Evolutionary conservation across 1,284 basidiomycete species (phyloP), one percentile per base, ranked within the genome.

Genomic region (Taiwanofungus camphoratus): DNA sequence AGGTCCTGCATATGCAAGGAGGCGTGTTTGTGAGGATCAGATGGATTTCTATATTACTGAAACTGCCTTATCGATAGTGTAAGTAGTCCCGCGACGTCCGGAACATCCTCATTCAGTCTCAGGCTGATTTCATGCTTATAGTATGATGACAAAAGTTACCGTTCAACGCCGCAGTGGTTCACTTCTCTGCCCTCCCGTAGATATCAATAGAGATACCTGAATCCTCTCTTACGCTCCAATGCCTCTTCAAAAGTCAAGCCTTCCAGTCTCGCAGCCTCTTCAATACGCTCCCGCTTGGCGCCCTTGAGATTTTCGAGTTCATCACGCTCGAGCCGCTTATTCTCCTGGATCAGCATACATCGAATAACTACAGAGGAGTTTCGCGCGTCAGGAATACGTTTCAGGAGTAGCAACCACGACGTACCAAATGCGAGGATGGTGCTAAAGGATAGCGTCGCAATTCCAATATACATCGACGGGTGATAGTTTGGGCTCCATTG

Each of bases 181-280:
- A 27, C 26, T 8, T 27, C 7, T 27, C 7, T 8, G 13, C 13
- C 7, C 26, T 27, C 26, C 26, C 13, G 26, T 27, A 7, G 26
- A 27, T 16, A 20, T 62, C 42, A 67, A 40, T 64, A 60, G 22
- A 73, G 55, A 45, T 71, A 71, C 37, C 69, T 58, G 62, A 73
- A 70, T 0, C 67, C 68, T 45, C 57, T 58, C 51, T 57, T 65
- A 41, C 65, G 59, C 39, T 56, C 58, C 31, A 67, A 40, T 3
- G 65, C 66, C 44, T 70, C 64, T 36, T 64, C 58, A 40, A 67
- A 51, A 2, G 63, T 58, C 23, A 68, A 59, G 12, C 64, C 64
- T 46, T 68, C 65, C 32, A 67, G 52, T 18, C 60, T 46, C 4
- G 66, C 66, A 8, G 63, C 62, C 22, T 68, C 66, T 40, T 64